Evolutionary conservation across 1,284 basidiomycete genomes (phyloP).

Genomic region (Cutaneotrichosporon dermatis): DNA sequence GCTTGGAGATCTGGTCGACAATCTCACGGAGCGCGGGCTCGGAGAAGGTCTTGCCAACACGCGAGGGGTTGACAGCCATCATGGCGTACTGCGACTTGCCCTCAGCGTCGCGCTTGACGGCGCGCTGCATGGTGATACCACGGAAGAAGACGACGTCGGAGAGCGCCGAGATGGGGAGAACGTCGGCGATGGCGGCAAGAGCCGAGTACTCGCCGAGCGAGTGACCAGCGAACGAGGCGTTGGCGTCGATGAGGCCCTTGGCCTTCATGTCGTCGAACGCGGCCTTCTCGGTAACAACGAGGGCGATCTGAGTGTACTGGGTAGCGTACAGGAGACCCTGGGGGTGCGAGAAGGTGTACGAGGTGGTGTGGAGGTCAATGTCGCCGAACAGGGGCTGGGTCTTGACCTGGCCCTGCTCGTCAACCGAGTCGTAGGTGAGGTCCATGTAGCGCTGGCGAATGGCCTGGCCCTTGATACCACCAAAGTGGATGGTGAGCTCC

Average conservation of each 20-base stretch:
- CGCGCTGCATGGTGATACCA: constrained; percentile 98
- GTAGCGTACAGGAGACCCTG: constrained; percentile 93
- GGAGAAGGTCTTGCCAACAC: constrained; percentile 88
- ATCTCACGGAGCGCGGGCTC: constrained; percentile 88
- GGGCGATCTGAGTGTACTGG: constrained; percentile 96
- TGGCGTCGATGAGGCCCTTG: constrained; percentile 87
- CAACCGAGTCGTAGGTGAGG: constrained; percentile 95
- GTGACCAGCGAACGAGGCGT: constrained; percentile 93
- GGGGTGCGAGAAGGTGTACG: constrained; percentile 96
- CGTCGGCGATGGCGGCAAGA: constrained; percentile 91
- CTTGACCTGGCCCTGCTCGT: constrained; percentile 90
- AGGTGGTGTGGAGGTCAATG: constrained; percentile 83
- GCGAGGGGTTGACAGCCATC: constrained; percentile 96
- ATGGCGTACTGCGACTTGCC: constrained; percentile 96
- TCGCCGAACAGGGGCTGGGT: constrained; percentile 91
- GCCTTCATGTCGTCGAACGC: constrained; percentile 97
- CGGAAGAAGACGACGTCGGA: constrained; percentile 99
- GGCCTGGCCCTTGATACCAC: constrained; percentile 96
- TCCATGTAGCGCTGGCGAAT: constrained; percentile 99
- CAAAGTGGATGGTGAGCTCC: constrained; percentile 97
- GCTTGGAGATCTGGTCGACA: constrained; percentile 77
- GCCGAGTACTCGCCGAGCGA: constrained; percentile 98
- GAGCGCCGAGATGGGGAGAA: constrained; percentile 89
- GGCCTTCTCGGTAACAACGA: constrained; percentile 95
- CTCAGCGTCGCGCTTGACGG: constrained; percentile 86